Evolutionary conservation across 2,329 filamentous ascomycete genomes (phyloP).

Genomic region (Peltaster fructicola): DNA sequence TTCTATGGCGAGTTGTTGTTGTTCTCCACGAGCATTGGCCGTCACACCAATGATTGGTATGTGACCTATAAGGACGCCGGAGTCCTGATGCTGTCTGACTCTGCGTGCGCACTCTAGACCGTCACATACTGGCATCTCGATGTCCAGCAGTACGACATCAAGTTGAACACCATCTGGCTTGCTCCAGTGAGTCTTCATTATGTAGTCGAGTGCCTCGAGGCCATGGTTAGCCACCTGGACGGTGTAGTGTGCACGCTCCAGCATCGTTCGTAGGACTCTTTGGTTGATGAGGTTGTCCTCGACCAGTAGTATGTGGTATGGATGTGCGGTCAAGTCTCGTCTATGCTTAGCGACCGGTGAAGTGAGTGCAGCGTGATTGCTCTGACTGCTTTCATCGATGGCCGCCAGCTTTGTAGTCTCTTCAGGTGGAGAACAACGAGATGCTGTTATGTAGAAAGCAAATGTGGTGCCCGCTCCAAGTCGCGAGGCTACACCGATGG

Average conservation of each 20-base stretch:
- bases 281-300: conserved; percentile 21
- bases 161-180: conserved; percentile 8
- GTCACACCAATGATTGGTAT: conserved; percentile 18
- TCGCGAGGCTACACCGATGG: conserved; percentile 26
- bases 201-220: conserved; percentile 14
- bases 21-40: conserved; percentile 18
- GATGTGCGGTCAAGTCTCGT: conserved; percentile 1
- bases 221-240: conserved; percentile 18
- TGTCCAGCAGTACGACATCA: conserved; percentile 18
- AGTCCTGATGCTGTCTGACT: conserved; percentile 12
- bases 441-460: conserved; percentile 22
- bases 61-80: conserved; percentile 7
- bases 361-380: conserved; percentile 1
- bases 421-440: background rate
- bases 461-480: conserved; percentile 24
- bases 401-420: background rate
- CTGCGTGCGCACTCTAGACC: conserved; percentile 13
- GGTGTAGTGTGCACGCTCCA: conserved; percentile 12
- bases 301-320: conserved; percentile 14
- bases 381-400: background rate
- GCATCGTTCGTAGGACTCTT: conserved; percentile 13
- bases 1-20: conserved; percentile 15
- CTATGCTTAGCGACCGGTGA: conserved; percentile 6
- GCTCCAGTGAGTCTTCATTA: conserved; percentile 7
- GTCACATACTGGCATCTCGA: conserved; percentile 19